Evolutionary conservation across 805 yeast species (phyloP), one percentile per base, ranked within the genome.

Genomic region (Blastobotrys chiropterorum): DNA sequence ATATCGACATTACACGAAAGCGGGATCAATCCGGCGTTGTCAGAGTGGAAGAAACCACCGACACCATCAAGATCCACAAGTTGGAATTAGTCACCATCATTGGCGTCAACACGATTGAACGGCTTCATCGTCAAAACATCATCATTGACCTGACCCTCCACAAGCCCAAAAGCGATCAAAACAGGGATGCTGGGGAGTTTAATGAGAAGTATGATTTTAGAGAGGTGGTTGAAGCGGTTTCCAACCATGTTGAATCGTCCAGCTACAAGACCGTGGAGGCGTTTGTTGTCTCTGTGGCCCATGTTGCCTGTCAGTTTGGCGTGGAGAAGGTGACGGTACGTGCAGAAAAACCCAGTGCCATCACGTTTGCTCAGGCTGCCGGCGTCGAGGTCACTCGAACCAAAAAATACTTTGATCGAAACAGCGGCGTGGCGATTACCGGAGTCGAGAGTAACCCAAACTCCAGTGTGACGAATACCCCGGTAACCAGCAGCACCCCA

Each of bases 231-330:
- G 77, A 78, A 22, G 70, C 66, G 1, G 75, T 86, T 2, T 72
- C 77, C 0, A 61, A 62, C 0, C 86, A 82, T 60, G 86, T 89
- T n/a, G 95, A 86, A 61, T 64, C 63, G n/a, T 78, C 96, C 1
- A 81, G 82, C 56, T 94, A 88, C 71, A 85, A 87, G 62, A 94
- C 99, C 0, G 95, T 94, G 1, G 99, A 94, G 65, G 97, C 97
- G 0, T 74, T 94, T 46, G 95, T 87, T 2, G 78, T 82, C 53
- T 78, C 81, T 8, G 84, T 88, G 22, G 83, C 88, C 2, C 82
- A 81, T 56, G 63, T 80, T 46, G 70, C 83, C 2, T 70, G 79
- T 38, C 65, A 72, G 40, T 57, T 58, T 2, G 70, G 71, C 20
- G 72, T 80, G 3, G 60, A 65, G 3, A 61, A 67, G 19, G 78